phyloP scores from a whole-genome alignment of 2,329 filamentous ascomycete species.

The Didymella keratinophila region DNA sequence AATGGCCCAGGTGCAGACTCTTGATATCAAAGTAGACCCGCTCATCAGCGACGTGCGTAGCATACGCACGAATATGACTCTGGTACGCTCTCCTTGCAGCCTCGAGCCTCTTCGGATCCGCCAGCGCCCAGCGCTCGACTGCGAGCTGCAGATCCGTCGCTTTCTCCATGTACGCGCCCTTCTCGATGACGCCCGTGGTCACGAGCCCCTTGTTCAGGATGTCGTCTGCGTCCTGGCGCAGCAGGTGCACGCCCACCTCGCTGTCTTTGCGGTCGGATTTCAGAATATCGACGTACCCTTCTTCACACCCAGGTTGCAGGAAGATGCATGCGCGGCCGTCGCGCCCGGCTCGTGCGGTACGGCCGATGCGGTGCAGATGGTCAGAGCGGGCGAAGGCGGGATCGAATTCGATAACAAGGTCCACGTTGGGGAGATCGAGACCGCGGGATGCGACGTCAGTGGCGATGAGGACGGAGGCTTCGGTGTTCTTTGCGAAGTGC shows the following conservation, averaged over 20 bases:
- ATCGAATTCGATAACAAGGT: slow-evolving; percentile 95
- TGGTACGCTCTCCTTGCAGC: slow-evolving; percentile 86
- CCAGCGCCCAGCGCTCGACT: slow-evolving; percentile 70
- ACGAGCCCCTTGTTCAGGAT: slow-evolving; percentile 71
- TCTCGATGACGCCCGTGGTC: slow-evolving; percentile 46
- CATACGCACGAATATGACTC: slow-evolving; percentile 92
- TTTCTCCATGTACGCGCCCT: slow-evolving; percentile 68
- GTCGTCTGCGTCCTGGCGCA: slow-evolving; percentile 69
- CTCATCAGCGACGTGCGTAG: slow-evolving; percentile 88
- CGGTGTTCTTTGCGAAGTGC: slow-evolving; percentile 76
- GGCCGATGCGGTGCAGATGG: slow-evolving; percentile 91
- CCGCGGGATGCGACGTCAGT: slow-evolving; percentile 96
- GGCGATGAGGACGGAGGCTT: slow-evolving; percentile 84
- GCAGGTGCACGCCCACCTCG: slow-evolving; percentile 66
- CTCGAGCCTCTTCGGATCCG: slow-evolving; percentile 74
- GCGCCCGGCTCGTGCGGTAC: slow-evolving; percentile 90
- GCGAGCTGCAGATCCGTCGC: slow-evolving; percentile 74
- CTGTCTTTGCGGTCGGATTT: slow-evolving; percentile 72
- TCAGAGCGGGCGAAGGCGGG: slow-evolving; percentile 93
- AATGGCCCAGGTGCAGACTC: slow-evolving; percentile 86
- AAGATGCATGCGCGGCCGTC: slow-evolving; percentile 89
- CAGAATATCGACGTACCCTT: slow-evolving; percentile 84
- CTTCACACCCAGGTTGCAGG: slow-evolving; percentile 87
- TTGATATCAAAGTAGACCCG: slow-evolving; percentile 90
- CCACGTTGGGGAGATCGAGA: slow-evolving; percentile 92